Percentiles rank a stretch among this genome's conserved stretches.
Conservation (phyloP, 2,329 filamentous ascomycete genomes). For the Macrophomina phaseolina region DNA sequence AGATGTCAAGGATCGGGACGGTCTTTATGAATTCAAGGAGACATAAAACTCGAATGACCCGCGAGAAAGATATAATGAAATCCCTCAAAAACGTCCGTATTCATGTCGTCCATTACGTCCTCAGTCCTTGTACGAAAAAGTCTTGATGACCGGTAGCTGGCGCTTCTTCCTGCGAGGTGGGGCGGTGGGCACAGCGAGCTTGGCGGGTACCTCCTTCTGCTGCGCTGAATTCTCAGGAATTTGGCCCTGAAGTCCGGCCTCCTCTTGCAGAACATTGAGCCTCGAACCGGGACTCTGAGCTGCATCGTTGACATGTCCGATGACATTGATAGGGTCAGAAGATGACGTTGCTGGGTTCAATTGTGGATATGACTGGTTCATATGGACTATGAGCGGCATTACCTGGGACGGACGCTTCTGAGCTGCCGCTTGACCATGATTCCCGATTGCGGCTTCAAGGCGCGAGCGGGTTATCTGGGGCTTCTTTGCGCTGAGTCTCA, state of each 20-base stretch:
- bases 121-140: not conserved
- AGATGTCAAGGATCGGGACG: constrained; percentile 76
- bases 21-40: constrained; percentile 73
- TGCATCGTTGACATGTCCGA: not conserved
- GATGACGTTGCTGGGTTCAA: not conserved
- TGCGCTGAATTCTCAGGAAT: not conserved
- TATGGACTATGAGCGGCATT: not conserved
- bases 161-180: constrained; percentile 1
- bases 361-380: constrained; percentile 27
- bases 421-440: not conserved
- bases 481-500: not conserved
- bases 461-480: not conserved
- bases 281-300: not conserved
- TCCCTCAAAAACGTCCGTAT: not conserved
- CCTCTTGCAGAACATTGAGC: not conserved
- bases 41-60: constrained; percentile 42
- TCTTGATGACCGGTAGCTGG: not conserved
- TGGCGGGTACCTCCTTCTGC: not conserved
- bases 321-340: not conserved
- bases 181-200: not conserved
- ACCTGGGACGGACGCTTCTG: not conserved
- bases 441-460: not conserved
- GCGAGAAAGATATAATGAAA: constrained; percentile 6
- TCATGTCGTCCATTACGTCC: not conserved
- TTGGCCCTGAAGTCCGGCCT: not conserved